These are phyloP conservation scores for Neonectria magnoliae DNA, from an alignment of 2,329 filamentous ascomycete species.

Conservation along the genomic window DNA sequence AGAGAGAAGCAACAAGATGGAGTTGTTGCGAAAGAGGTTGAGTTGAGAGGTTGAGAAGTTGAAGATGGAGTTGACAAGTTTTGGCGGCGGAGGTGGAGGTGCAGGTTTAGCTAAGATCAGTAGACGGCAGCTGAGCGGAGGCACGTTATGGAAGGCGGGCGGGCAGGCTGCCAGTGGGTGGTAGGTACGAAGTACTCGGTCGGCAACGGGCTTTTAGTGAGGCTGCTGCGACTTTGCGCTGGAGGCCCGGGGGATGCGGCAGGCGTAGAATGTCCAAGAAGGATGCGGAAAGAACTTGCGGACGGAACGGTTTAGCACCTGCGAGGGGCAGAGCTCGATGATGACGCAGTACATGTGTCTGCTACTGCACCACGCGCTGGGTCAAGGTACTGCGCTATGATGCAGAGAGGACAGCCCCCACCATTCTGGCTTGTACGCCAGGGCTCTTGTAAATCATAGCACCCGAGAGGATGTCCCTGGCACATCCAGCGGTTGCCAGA, in stretches of 20 bases:
- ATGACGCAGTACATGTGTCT: slow-evolving; percentile 16
- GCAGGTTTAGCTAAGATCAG: background rate
- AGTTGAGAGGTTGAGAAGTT: slow-evolving; percentile 27
- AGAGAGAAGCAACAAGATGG: slow-evolving; percentile 26
- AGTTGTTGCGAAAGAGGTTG: slow-evolving; percentile 30
- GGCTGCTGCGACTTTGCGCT: slow-evolving; percentile 20
- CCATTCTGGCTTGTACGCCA: background rate
- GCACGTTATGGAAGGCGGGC: background rate
- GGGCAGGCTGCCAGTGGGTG: background rate
- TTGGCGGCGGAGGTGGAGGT: slow-evolving; percentile 39
- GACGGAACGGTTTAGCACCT: slow-evolving; percentile 32
- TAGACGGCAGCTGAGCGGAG: background rate
- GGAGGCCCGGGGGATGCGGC: slow-evolving; percentile 33
- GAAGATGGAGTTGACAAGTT: slow-evolving; percentile 38
- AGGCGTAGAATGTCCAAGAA: slow-evolving; percentile 55
- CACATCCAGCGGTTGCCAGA: slow-evolving; percentile 15
- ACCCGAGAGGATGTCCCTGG: background rate
- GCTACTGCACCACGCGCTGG: background rate
- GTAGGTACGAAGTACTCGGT: slow-evolving; percentile 4
- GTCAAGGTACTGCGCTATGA: slow-evolving; percentile 16
- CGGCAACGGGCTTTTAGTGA: slow-evolving; percentile 4
- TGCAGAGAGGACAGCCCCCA: background rate
- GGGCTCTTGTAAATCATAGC: background rate
- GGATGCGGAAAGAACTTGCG: slow-evolving; percentile 47
- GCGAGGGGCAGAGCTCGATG: slow-evolving; percentile 14